phyloP scores from a whole-genome alignment of 768 basidiomycete genomes.

The Albatrellus ellisii region DNA sequence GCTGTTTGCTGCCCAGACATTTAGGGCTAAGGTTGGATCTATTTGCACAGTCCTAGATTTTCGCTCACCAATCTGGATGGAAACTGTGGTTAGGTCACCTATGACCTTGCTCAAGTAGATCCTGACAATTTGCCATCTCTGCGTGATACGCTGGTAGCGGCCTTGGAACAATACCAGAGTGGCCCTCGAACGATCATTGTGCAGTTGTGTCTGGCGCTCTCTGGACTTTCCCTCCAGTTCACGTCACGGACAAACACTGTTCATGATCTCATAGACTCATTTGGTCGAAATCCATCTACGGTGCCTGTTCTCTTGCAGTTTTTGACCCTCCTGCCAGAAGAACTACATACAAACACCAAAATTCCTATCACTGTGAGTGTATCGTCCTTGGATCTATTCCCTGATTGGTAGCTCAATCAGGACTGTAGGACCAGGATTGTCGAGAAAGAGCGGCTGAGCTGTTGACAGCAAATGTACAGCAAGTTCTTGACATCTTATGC shows the following conservation, averaged over 20 bases:
- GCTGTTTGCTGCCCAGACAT: conserved; percentile 93
- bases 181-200: conserved; percentile 79
- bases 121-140: conserved; percentile 58
- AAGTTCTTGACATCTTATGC: conserved; percentile 64
- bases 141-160: conserved; percentile 75
- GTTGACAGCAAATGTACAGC: conserved; percentile 52
- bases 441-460: conserved; percentile 44
- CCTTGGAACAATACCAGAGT: conserved; percentile 54
- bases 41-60: background rate
- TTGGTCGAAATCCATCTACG: conserved; percentile 73
- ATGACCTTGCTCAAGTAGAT: conserved; percentile 86
- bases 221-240: conserved; percentile 85
- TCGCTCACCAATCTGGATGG: conserved; percentile 16
- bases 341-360: conserved; percentile 68
- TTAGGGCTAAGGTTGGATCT: conserved; percentile 74
- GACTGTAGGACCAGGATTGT: conserved; percentile 64
- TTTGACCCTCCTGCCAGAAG: conserved; percentile 84
- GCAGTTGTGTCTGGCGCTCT: conserved; percentile 81
- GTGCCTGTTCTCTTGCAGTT: conserved; percentile 84
- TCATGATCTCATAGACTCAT: conserved; percentile 66
- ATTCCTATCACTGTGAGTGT: conserved; percentile 76
- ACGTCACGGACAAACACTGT: conserved; percentile 77
- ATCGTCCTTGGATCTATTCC: background rate
- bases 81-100: conserved; percentile 78
- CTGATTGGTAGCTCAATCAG: background rate